Evolutionary conservation across 305 asterid species (phyloP).

Genomic region (Fraxinus ornus): DNA sequence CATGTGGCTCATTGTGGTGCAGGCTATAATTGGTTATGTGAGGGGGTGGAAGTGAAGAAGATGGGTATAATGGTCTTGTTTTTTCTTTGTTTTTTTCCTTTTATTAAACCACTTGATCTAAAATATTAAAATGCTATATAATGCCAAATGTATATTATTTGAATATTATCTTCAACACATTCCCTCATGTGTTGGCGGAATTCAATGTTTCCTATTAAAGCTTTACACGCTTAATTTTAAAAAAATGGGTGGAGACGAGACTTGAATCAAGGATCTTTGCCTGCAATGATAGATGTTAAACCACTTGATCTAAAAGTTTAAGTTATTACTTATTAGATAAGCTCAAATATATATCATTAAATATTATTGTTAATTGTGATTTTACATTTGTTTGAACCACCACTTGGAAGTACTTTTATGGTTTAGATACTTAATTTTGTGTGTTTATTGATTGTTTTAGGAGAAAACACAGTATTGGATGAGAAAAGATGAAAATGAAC

Average conservation of each 20-base stretch:
- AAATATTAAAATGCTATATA: background rate
- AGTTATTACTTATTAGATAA: background rate
- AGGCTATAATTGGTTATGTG: background rate
- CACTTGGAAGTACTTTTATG: background rate
- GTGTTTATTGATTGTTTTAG: background rate
- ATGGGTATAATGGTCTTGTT: background rate
- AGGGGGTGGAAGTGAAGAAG: background rate
- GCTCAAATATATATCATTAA: background rate
- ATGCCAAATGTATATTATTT: background rate
- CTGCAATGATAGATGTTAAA: background rate
- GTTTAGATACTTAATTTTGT: background rate
- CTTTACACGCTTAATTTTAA: background rate
- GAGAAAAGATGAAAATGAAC: background rate
- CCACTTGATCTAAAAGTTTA: background rate
- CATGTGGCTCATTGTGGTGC: background rate
- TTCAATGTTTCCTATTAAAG: background rate
- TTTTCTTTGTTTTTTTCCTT: background rate
- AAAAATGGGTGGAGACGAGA: background rate
- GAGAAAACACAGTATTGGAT: background rate
- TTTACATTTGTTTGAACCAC: background rate
- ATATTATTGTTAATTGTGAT: background rate
- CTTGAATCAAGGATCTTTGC: background rate
- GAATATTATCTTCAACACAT: background rate
- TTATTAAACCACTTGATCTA: background rate
- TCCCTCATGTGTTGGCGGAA: background rate